phyloP scores from a whole-genome alignment of 2,329 filamentous ascomycete genomes.

The Mycosphaerelloides madeirae region DNA sequence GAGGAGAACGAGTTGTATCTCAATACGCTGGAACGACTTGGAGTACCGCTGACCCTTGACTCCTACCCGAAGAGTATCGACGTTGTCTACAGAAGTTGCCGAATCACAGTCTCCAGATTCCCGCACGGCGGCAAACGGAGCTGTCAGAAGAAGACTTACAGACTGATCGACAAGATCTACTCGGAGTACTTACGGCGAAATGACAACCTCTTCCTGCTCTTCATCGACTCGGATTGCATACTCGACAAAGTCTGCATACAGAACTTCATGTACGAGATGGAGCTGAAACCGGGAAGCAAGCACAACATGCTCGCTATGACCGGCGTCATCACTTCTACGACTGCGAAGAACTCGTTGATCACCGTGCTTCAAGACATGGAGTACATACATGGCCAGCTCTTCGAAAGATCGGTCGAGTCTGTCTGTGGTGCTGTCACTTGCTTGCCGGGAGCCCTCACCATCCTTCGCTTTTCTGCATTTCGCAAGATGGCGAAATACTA shows the following conservation, averaged over 20 bases:
- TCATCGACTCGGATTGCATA: slow-evolving; percentile 97
- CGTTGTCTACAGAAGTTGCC: slow-evolving; percentile 72
- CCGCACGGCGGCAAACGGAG: slow-evolving; percentile 89
- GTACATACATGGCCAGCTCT: slow-evolving; percentile 93
- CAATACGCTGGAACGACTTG: slow-evolving; percentile 77
- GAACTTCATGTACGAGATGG: slow-evolving; percentile 99
- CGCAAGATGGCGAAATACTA: slow-evolving; percentile 97
- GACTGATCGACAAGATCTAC: slow-evolving; percentile 89
- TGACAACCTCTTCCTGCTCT: slow-evolving; percentile 90
- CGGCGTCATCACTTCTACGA: slow-evolving; percentile 92
- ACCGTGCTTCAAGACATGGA: slow-evolving; percentile 97
- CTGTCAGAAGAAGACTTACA: slow-evolving; percentile 90
- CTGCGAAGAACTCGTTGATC: slow-evolving; percentile 79
- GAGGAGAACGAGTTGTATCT: slow-evolving; percentile 84
- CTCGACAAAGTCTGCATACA: slow-evolving; percentile 86
- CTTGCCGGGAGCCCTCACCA: slow-evolving; percentile 88
- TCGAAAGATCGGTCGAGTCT: slow-evolving; percentile 92
- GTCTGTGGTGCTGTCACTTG: slow-evolving; percentile 92
- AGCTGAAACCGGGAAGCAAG: slow-evolving; percentile 86
- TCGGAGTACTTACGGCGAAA: slow-evolving; percentile 78
- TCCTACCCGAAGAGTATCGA: slow-evolving; percentile 87
- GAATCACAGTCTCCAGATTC: slow-evolving; percentile 88
- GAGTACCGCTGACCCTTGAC: slow-evolving; percentile 70
- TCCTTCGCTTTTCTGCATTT: slow-evolving; percentile 93
- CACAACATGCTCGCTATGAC: slow-evolving; percentile 97